Percentiles rank a stretch among this genome's conserved stretches.
Conservation (phyloP, 306 rosid genomes). For the Malus asiatica region DNA sequence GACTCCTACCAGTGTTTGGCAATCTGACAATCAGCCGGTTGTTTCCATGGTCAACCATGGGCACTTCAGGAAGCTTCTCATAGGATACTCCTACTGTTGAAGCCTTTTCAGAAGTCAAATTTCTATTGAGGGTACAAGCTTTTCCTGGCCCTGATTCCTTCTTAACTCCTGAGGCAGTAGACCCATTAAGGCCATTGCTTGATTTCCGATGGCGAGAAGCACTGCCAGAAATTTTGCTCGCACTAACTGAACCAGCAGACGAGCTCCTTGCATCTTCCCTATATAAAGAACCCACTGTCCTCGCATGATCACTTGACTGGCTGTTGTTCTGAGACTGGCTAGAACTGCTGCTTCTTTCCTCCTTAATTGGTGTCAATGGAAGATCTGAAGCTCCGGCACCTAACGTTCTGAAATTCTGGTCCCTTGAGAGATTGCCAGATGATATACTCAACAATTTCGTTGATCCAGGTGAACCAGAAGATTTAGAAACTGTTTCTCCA, state of each 20-base stretch:
- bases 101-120: conserved; percentile 36
- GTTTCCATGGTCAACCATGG: conserved; percentile 41
- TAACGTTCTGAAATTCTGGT: conserved; percentile 32
- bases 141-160: conserved; percentile 50
- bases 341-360: conserved; percentile 82
- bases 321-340: conserved; percentile 80
- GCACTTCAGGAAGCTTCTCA: conserved; percentile 37
- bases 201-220: conserved; percentile 64
- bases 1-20: conserved; percentile 56
- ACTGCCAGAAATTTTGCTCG: conserved; percentile 47
- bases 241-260: conserved; percentile 56
- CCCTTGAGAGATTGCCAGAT: conserved; percentile 29
- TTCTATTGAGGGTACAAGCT: conserved; percentile 36
- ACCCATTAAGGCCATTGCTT: conserved; percentile 45
- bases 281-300: conserved; percentile 45
- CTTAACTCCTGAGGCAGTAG: conserved; percentile 34
- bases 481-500: conserved; percentile 45
- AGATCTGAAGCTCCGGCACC: conserved; percentile 45
- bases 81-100: conserved; percentile 6
- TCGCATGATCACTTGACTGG: conserved; percentile 75
- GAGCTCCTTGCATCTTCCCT: conserved; percentile 76
- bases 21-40: conserved; percentile 62
- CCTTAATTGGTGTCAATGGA: conserved; percentile 59
- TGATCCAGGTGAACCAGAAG: conserved; percentile 41
- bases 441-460: conserved; percentile 38